Conservation (phyloP, 2,329 filamentous ascomycete genomes). For the Paracamarosporium sp. region DNA sequence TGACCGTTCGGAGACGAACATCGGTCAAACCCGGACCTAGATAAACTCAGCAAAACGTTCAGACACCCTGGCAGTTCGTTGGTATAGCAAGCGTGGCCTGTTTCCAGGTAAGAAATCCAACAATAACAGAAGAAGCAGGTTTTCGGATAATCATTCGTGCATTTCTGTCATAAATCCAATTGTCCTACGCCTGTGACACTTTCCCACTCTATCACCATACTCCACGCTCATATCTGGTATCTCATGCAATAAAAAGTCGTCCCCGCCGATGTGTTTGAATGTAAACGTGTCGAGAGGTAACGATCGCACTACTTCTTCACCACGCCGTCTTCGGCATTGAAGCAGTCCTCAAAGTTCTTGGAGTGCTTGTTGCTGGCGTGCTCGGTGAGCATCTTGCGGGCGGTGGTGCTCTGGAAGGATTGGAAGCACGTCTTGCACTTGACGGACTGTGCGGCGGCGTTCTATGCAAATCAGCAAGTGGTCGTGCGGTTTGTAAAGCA, state of each 20-base stretch:
- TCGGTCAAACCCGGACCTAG: too few species aligned
- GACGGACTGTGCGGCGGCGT: constrained; percentile 76
- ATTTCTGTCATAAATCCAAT: constrained; percentile 11
- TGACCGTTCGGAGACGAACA: too few species aligned
- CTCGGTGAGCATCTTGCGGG: constrained; percentile 72
- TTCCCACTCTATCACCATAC: not conserved
- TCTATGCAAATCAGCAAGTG: constrained; percentile 54
- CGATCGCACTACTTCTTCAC: constrained; percentile 13
- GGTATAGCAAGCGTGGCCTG: too few species aligned
- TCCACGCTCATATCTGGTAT: constrained; percentile 18
- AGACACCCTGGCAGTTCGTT: too few species aligned
- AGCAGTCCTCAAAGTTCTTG: constrained; percentile 75
- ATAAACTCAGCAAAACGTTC: too few species aligned
- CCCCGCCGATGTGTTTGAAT: not conserved
- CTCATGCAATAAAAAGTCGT: constrained; percentile 14
- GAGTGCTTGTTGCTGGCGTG: constrained; percentile 80
- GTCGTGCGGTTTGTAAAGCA: not conserved
- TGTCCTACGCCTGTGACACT: constrained; percentile 6
- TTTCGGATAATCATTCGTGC: too few species aligned
- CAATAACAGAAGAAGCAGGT: too few species aligned
- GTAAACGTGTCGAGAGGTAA: not conserved
- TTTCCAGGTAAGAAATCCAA: too few species aligned
- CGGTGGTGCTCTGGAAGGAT: constrained; percentile 80
- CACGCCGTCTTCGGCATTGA: constrained; percentile 51
- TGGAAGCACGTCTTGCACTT: constrained; percentile 79